phyloP scores from a whole-genome alignment of 345 rosid species.

The Eucalyptus globulus region DNA sequence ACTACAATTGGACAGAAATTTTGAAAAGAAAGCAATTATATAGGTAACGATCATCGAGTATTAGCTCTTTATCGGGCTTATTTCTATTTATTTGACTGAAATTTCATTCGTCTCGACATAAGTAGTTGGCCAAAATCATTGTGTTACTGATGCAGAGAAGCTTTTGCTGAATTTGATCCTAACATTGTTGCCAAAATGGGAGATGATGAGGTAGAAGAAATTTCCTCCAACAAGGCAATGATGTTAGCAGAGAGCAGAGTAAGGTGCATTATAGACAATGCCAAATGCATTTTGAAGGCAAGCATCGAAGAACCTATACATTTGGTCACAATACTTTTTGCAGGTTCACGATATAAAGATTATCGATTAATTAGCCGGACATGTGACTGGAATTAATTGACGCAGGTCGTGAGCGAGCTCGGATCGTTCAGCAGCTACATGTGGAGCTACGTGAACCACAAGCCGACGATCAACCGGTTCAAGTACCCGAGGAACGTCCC shows the following conservation, averaged over 20 bases:
- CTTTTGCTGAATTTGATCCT: constrained; percentile 71
- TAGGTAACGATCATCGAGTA: constrained; percentile 21
- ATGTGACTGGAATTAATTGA: neutral
- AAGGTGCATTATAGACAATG: constrained; percentile 81
- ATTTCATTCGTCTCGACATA: neutral
- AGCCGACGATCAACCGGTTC: constrained; percentile 60
- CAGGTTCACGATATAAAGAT: neutral
- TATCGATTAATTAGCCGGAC: neutral
- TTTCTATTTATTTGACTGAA: neutral
- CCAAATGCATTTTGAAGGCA: constrained; percentile 82
- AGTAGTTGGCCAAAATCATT: neutral
- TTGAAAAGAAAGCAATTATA: constrained; percentile 56
- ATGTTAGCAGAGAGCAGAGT: constrained; percentile 74
- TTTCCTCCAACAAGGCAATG: constrained; percentile 64
- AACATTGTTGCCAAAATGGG: constrained; percentile 70
- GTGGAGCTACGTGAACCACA: constrained; percentile 83
- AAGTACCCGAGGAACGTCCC: constrained; percentile 79
- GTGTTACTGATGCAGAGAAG: constrained; percentile 30
- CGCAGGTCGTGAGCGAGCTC: constrained; percentile 54
- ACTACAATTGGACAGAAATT: constrained; percentile 96
- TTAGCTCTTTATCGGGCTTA: neutral
- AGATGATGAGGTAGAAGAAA: constrained; percentile 64
- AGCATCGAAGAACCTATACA: neutral
- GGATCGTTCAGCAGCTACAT: constrained; percentile 85
- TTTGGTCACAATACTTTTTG: neutral